Base-by-base conservation (phyloP, 306 rosid genomes). In the Lathyrus aphaca region DNA sequence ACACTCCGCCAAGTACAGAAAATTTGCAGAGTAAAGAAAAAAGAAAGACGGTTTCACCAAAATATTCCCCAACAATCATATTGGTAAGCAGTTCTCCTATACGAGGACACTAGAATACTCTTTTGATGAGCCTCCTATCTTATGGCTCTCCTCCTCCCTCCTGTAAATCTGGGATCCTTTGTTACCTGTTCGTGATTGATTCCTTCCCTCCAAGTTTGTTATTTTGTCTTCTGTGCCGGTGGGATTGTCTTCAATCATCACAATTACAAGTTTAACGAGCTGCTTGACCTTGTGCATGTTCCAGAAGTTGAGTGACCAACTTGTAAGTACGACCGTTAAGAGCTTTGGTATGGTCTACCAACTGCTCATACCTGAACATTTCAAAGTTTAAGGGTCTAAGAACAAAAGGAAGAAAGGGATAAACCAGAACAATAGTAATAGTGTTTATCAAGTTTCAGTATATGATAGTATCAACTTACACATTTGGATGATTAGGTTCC, bases 401-500 rank as follows among this genome's bases (percentile, higher is more conserved):
- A 56, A 21, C 5, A 1, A n/a, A 21, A 53, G 30, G 32, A 14
- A 11, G 10, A 27, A 19, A 21, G 59, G 59, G 59, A 2, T 2
- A 14, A 29, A 3, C 5, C 50, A 38, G 56, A 66, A 55, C 15
- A 45, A 23, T 27, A 39, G 29, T 11, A 30, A 69, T 27, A 42
- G 19, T 46, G 15, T 12, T 56, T 56, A 56, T 23, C 15, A 35
- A 35, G 39, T 35, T 35, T 35, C 39, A 7, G 39, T 35, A 35
- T 35, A 35, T 32, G 1, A 53, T 40, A 23, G 25, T 23, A 25
- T 43, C 19, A 55, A 82, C 97, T 85, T 87, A 94, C 98, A 90
- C 97, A 63, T 88, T 90, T 1, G 92, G 97, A 59, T 87, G 84
- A 80, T 81, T 87, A 7, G 96, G 92, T 78, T 90, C 98, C 97